Evolutionary conservation across 1,284 basidiomycete genomes (phyloP).

Genomic region (Xerocomus tenax): DNA sequence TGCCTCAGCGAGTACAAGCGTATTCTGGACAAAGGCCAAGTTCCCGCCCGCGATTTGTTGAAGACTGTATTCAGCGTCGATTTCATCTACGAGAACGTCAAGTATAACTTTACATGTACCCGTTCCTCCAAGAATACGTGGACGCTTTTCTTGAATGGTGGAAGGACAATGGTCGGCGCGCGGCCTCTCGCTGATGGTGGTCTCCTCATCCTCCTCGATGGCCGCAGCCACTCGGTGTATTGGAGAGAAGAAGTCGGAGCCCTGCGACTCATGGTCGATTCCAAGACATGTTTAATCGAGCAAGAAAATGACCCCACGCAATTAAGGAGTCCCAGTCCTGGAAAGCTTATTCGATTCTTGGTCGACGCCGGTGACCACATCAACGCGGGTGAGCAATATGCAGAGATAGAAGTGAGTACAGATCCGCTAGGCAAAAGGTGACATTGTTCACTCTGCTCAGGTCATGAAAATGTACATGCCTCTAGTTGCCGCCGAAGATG

Average conservation of each 20-base stretch:
- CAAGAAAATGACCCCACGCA: constrained; percentile 99
- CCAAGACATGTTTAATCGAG: constrained; percentile 96
- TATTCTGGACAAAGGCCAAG: constrained; percentile 95
- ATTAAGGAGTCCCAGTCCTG: constrained; percentile 90
- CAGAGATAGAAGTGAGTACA: constrained; percentile 83
- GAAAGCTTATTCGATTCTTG: constrained; percentile 91
- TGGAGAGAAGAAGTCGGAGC: constrained; percentile 98
- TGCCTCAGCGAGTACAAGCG: constrained; percentile 93
- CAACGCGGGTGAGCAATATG: constrained; percentile 92
- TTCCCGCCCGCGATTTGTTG: constrained; percentile 87
- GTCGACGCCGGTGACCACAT: constrained; percentile 97
- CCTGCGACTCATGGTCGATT: constrained; percentile 86
- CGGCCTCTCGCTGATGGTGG: constrained; percentile 93
- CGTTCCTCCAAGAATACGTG: constrained; percentile 83
- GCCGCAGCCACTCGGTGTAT: constrained; percentile 95
- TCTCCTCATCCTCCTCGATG: constrained; percentile 83
- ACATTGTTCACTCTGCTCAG: constrained; percentile 33
- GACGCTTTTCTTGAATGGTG: constrained; percentile 95
- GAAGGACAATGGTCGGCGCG: constrained; percentile 81
- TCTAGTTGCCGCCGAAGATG: constrained; percentile 91
- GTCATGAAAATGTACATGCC: constrained; percentile 99
- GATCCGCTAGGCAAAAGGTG: background rate
- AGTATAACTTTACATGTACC: constrained; percentile 94
- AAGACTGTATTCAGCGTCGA: constrained; percentile 97
- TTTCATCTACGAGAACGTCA: constrained; percentile 94